These are phyloP conservation scores for Takashimella koratensis DNA, from an alignment of 1,284 basidiomycete species.

Conservation along the genomic window DNA sequence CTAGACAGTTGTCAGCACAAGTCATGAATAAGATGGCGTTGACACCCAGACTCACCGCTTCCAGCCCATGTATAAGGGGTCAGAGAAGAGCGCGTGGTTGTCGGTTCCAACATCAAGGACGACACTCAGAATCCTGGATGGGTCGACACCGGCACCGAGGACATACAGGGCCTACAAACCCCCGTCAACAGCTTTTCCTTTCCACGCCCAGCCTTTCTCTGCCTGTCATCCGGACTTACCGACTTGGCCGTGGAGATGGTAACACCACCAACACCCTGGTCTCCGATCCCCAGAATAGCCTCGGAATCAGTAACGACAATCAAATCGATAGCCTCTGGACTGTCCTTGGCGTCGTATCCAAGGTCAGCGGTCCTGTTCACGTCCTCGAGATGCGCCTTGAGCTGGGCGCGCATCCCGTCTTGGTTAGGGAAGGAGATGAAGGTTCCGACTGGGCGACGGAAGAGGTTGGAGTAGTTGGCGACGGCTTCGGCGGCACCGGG, in stretches of 20 bases:
- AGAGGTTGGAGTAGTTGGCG: slow-evolving; percentile 75
- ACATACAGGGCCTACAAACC: slow-evolving; percentile 75
- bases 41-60: slow-evolving; percentile 38
- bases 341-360: slow-evolving; percentile 60
- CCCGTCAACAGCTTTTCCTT: slow-evolving; percentile 14
- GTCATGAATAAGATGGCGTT: not conserved
- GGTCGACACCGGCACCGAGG: slow-evolving; percentile 75
- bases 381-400: slow-evolving; percentile 46
- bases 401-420: slow-evolving; percentile 61
- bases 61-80: slow-evolving; percentile 51
- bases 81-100: slow-evolving; percentile 55
- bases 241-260: slow-evolving; percentile 81
- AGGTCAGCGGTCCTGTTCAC: slow-evolving; percentile 60
- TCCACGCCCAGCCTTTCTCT: not conserved
- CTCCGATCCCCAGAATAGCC: slow-evolving; percentile 69
- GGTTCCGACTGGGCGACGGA: slow-evolving; percentile 59
- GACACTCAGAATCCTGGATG: slow-evolving; percentile 60
- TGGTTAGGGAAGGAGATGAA: slow-evolving; percentile 57
- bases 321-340: slow-evolving; percentile 59
- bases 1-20: not conserved
- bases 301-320: slow-evolving; percentile 79
- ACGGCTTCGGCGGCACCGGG: slow-evolving; percentile 53
- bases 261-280: slow-evolving; percentile 51
- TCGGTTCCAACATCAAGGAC: slow-evolving; percentile 75
- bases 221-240: slow-evolving; percentile 21